Evolutionary conservation across 2,329 filamentous ascomycete genomes (phyloP), one percentile per base, ranked within the genome.

Genomic region (Aspergillus oerlinghausenensis): DNA sequence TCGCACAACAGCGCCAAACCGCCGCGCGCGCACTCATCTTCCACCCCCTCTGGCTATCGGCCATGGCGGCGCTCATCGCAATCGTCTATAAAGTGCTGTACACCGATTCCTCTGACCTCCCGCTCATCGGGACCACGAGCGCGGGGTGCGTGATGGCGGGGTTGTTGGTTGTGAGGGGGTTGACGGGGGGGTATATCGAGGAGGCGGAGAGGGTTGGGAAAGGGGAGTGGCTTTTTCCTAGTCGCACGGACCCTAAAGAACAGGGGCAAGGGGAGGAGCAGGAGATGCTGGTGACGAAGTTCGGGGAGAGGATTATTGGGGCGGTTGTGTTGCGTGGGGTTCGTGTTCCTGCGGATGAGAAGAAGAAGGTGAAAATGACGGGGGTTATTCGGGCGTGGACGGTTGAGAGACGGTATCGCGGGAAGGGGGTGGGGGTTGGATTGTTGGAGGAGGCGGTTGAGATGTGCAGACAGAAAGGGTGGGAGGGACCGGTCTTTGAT

Each of bases 311-410:
- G 54, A 76, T 94, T 42, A 87, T 94, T 60, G 90, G 87, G 3
- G 82, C 88, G 0, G 70, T 90, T 23, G 82, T 94, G 3, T 71
- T 95, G 25, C 62, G 70, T 28, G 57, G 64, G 4, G 25, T 26
- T 1, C 25, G 1, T 14, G 51, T 62, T 7, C 10, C 40, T 21
- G 40, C 40, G 3, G 17, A 1, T 19, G 40, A 3, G 4, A 7
- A 21, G 4, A 7, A 21, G 17, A 3, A 21, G 3, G 40, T 2
- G 2, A 21, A 47, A 47, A 4, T 10, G 19, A 21, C 3, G 25
- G 63, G 60, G 43, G 78, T 91, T 50, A 87, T 96, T 56, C 84
- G 89, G 28, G 91, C 89, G 1, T 96, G 92, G 91, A 93, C 90
- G 1, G 89, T 91, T 1, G 81, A 81, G 68, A 75, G 86, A 51